Evolutionary conservation across 164 flowering plant genomes (phyloP), one percentile per base, ranked within the genome.

Genomic region (Vitis riparia): DNA sequence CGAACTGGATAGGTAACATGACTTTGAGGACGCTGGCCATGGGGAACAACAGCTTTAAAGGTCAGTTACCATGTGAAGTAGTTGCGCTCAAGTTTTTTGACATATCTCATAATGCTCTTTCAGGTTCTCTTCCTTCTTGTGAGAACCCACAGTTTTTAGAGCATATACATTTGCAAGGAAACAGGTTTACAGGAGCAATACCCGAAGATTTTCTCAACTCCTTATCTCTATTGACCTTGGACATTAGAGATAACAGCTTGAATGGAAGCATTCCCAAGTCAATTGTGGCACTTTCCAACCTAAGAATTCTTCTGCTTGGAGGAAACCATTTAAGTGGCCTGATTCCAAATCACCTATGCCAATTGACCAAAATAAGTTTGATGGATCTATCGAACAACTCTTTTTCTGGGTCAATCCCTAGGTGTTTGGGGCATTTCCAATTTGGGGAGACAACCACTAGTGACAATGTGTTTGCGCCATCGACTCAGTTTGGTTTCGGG

Each of bases 341-440:
- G 8, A 55, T 67, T 55, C 69, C 69, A 13, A 14, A 55, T 13
- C 27, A 44, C 1, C 9, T 67, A 11, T 67, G 69, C 9, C 30
- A 16, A 37, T 17, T 55, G 11, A 32, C 9, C 5, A 32, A 27
- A 2, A 55, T 67, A 8, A 37, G 51, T 12, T 53, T 67, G 11
- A 67, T 67, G 60, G 69, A 67, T 55, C 69, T 67, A 4, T 67
- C 69, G 6, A 10, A 29, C 1, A 67, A 67, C 48, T 27, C 15
- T 4, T 53, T 67, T 16, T 29, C 11, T 11, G 62, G 69, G 2
- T 55, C 51, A 14, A 67, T 67, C 8, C 69, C 69, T n/a, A 11
- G 15, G 2, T 67, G 69, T 50, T 67, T 67, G 9, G 13, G 23
- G 6, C 55, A 32, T 6, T 30, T 56, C 8, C 12, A 14, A 3